A percentile compares a stretch with the other conserved stretches of the same genome.
Conservation (phyloP, 2,329 filamentous ascomycete species). For the Tolypocladium tropicale region DNA sequence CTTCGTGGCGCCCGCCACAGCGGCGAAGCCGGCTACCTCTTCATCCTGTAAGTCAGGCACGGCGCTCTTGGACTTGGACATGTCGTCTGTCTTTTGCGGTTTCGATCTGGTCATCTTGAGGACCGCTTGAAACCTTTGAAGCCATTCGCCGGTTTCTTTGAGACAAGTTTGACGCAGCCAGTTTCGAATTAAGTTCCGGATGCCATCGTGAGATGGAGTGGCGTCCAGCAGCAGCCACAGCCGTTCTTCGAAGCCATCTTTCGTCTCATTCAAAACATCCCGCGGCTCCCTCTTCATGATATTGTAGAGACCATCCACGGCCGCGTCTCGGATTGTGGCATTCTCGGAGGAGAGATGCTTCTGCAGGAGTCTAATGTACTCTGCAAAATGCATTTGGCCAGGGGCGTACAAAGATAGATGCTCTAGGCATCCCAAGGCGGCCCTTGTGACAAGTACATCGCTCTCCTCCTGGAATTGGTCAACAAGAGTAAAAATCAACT, state of each 20-base stretch:
- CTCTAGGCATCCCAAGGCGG: constrained; percentile 75
- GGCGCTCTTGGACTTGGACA: constrained; percentile 34
- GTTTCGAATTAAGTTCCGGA: constrained; percentile 81
- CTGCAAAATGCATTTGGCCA: constrained; percentile 70
- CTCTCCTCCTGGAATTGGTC: constrained; percentile 71
- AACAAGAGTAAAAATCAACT: constrained; percentile 81
- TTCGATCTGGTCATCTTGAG: constrained; percentile 78
- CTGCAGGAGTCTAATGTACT: constrained; percentile 77
- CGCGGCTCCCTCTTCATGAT: constrained; percentile 88
- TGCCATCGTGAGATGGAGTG: constrained; percentile 62
- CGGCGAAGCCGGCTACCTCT: constrained; percentile 90
- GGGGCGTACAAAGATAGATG: constrained; percentile 89
- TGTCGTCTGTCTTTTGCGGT: constrained; percentile 39
- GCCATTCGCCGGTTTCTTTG: constrained; percentile 71
- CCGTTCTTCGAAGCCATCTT: constrained; percentile 75
- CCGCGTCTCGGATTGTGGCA: constrained; percentile 62
- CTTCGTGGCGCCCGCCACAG: constrained; percentile 52
- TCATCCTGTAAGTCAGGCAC: constrained; percentile 85
- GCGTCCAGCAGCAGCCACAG: constrained; percentile 84
- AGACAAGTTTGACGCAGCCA: constrained; percentile 90
- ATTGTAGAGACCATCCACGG: constrained; percentile 82
- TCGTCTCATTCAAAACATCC: constrained; percentile 67
- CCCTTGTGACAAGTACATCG: constrained; percentile 59
- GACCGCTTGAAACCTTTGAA: constrained; percentile 78
- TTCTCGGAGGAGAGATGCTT: constrained; percentile 62